Evolutionary conservation across 208 protist species (phyloP).

Genomic region (Naegleria lovaniensis): DNA sequence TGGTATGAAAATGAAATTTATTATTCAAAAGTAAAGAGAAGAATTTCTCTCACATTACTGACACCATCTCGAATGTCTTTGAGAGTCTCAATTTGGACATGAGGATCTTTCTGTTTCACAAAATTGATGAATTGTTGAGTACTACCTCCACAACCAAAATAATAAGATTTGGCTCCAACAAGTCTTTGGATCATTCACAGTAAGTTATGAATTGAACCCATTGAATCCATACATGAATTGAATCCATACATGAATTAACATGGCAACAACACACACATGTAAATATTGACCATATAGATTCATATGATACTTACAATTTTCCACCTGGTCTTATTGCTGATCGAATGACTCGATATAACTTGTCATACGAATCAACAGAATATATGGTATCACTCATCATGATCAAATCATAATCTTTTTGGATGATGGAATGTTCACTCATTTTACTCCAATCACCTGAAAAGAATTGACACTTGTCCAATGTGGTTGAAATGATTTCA

Average conservation of each 20-base stretch:
- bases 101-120: background rate
- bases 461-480: background rate
- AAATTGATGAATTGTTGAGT: background rate
- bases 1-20: no score
- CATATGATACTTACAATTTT: background rate
- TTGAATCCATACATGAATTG: no score
- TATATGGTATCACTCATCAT: background rate
- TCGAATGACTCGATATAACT: background rate
- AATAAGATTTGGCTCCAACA: background rate
- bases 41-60: background rate
- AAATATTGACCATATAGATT: no score
- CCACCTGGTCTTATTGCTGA: background rate
- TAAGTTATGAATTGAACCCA: background rate
- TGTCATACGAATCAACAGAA: background rate
- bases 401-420: background rate
- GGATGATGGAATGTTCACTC: background rate
- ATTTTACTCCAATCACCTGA: background rate
- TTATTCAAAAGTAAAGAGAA: background rate
- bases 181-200: background rate
- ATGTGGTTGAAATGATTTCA: background rate
- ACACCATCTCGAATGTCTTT: background rate
- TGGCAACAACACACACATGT: no score
- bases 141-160: background rate
- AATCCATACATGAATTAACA: no score
- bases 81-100: background rate